Evolutionary conservation across 2,329 filamentous ascomycete genomes (phyloP), one percentile per base, ranked within the genome.

Genomic region (Colletotrichum karsti): DNA sequence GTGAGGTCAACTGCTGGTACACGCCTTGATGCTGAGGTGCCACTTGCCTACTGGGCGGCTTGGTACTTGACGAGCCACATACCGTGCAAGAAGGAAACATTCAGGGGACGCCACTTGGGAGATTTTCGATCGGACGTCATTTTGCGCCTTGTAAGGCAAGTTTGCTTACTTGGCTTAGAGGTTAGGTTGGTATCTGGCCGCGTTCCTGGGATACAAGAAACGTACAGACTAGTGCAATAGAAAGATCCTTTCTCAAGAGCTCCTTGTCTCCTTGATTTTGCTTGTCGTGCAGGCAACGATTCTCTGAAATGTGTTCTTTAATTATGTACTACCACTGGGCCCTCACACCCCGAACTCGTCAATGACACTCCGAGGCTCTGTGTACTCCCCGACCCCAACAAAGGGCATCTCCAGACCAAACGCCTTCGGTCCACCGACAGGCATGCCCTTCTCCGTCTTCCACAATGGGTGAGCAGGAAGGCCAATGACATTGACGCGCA

Each of bases 391-490:
- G 24, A 61, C 35, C 2, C 63, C 63, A 2, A 69, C 58, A 46
- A 69, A 67, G 4, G 67, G 67, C 63, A 77, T 77, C 42, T 77
- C 73, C 10, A 78, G 35, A 3, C 76, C 77, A 55, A 80, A 80
- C 0, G 75, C 77, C n/a, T 75, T 72, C 0, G 78, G 78, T 0
- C 78, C 78, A 1, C 78, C 78, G 1, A 79, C 72, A 22, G 75
- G 74, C 60, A 80, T 74, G 0, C 75, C 80, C 56, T 73, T 72
- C 3, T 77, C 75, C 1, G 76, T 80, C 72, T 77, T 85, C 85
- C 86, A 88, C 10, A 86, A 70, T 0, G 84, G 83, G 64, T 85
- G 83, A 1, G 83, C 82, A 3, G 84, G 78, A 33, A 88, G 75
- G 0, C 79, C 85, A 65, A 88, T 82, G 1, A 88, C 85, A 33